Percentiles rank a stretch among this genome's conserved stretches.
Evolutionary conservation across 2,329 filamentous ascomycete species (phyloP).

Genomic region (Aspergillus alliaceus): DNA sequence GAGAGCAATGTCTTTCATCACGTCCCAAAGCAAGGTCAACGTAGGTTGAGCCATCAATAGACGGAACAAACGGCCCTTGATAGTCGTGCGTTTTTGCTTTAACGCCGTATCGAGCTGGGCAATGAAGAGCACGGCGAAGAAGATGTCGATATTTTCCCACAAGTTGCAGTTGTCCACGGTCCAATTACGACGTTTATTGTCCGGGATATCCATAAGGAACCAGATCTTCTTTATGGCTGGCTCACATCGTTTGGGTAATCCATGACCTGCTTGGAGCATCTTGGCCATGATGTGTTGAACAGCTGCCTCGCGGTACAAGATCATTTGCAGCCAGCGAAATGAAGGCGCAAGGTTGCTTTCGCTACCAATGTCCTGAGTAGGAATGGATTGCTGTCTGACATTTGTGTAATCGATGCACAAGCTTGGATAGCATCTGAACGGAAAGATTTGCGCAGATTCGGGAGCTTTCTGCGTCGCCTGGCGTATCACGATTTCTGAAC

Average conservation of each 20-base stretch:
- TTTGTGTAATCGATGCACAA: conserved; percentile 48
- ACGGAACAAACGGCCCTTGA: conserved; percentile 51
- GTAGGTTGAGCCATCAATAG: conserved; percentile 61
- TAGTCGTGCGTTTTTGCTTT: conserved; percentile 59
- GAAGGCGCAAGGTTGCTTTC: conserved; percentile 53
- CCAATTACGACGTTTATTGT: conserved; percentile 54
- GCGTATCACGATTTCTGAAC: conserved; percentile 58
- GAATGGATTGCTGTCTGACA: conserved; percentile 49
- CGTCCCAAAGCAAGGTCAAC: conserved; percentile 58
- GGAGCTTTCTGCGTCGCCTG: conserved; percentile 58
- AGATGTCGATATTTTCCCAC: conserved; percentile 62
- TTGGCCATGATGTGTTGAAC: conserved; percentile 63
- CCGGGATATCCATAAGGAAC: conserved; percentile 68
- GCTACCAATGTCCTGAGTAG: background rate
- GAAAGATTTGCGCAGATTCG: conserved; percentile 58
- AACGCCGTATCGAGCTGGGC: conserved; percentile 72
- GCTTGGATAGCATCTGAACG: conserved; percentile 58
- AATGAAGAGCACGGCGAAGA: conserved; percentile 64
- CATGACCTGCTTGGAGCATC: conserved; percentile 59
- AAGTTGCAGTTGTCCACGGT: conserved; percentile 55
- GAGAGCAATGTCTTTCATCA: conserved; percentile 60
- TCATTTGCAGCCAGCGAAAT: conserved; percentile 68
- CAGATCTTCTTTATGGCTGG: conserved; percentile 65
- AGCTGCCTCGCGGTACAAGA: conserved; percentile 58
- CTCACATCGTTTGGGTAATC: conserved; percentile 52